Evolutionary conservation across 495 filamentous ascomycete species (phyloP), one percentile per base, ranked within the genome.

Genomic region (Annulohypoxylon maeteangense): DNA sequence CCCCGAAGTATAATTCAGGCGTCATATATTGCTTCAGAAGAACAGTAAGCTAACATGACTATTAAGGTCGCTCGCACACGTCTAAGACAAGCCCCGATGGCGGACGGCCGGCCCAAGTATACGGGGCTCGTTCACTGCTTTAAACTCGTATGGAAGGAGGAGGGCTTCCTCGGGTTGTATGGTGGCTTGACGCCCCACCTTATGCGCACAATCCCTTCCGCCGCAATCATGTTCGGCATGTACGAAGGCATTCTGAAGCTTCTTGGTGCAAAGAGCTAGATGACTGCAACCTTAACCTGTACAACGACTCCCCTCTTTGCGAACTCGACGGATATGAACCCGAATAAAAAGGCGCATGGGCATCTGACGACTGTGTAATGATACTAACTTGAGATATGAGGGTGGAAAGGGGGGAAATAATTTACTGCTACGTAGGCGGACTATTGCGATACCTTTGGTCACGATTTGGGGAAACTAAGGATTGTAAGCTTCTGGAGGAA

Each of bases 141-240:
- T 81, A 87, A 87, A 70, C 82, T 91, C 27, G 89, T 97, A 63
- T 92, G 87, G 78, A 92, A 91, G 72, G 92, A 97, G 77, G 93
- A 97, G 81, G 92, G 93, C 31, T 85, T 95, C 80, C 84, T 87
- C 1, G 90, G 88, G 7, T 80, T 97, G 58, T 97, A 97, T 74
- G 93, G 93, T 61, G 94, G 93, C 12, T 79, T 97, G 74, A 93
- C 92, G 29, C 92, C 93, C 23, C 93, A 97, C 76, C 89, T 97
- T 73, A 83, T 95, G 67, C 87, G 93, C 36, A 93, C 93, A 11
- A 92, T 97, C 3, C 93, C 93, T 4, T 93, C 91, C 55, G 93
- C 93, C 11, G 91, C 91, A 56, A 94, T 97, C 76, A 97, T 94
- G 85, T 94, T 97, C 73, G 93, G 93, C 65, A 94, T 93, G 78